Evolutionary conservation across 257 asterid genomes (phyloP), one percentile per base, ranked within the genome.

Genomic region (Fraxinus americana): DNA sequence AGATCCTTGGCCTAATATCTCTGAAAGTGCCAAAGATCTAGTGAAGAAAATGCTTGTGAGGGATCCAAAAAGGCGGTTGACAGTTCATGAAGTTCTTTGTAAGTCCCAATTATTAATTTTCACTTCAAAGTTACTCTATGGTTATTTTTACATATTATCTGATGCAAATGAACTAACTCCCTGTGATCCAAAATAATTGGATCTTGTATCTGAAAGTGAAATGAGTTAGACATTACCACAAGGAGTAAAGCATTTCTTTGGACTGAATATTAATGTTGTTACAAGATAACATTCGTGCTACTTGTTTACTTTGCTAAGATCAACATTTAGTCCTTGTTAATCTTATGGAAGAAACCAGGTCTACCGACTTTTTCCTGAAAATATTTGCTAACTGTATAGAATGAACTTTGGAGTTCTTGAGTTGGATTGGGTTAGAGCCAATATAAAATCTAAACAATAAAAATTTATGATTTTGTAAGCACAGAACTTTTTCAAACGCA

Each of bases 1-100:
- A 5, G 94, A 91, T 74, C 97, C 97, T 79, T 91, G 97, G 97
- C 97, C 94, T 63, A 72, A 76, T 19, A 88, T 90, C 71, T 91
- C 94, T 8, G 93, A 85, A 7, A 84, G 90, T 71, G 94, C 92
- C 11, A 91, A 88, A 84, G 92, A 91, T 83, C 76, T 91, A 4
- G 92, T 89, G 16, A 85, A 80, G 85, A 83, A 65, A 63, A 91
- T 91, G 94, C 94, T 91, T 21, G 67, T 79, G 5, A 80, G 92
- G 67, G 91, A 91, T 70, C 94, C 97, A 14, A 87, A 52, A 57
- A 75, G 52, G 71, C 85, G 94, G 30, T 70, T 87, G 73, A 86
- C 92, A 0, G 91, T 90, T 71, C 88, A 91, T 86, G 91, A 91
- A 90, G 90, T 90, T 84, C 89, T 91, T 70, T 88, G 97, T 91